phyloP scores from a whole-genome alignment of 306 rosid species.

The Vicia villosa region DNA sequence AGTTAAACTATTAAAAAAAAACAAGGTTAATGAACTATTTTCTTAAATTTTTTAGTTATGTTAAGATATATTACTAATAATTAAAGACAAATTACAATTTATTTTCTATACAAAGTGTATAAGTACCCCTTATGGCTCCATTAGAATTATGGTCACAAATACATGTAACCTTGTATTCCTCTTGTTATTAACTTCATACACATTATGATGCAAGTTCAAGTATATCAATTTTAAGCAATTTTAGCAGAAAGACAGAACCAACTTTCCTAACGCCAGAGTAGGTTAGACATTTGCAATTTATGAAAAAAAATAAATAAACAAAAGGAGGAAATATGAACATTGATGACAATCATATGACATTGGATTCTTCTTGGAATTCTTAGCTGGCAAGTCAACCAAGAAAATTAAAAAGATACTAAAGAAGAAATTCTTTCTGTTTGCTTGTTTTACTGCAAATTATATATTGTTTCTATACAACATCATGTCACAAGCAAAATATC shows the following conservation, averaged over 20 bases:
- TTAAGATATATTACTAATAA: background rate
- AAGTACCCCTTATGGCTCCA: background rate
- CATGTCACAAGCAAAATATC: slow-evolving; percentile 27
- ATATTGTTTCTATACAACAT: slow-evolving; percentile 9
- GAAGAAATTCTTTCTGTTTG: slow-evolving; percentile 4
- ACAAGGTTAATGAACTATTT: too few species aligned
- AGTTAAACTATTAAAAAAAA: too few species aligned
- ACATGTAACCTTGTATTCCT: background rate
- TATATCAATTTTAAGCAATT: background rate
- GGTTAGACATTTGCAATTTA: slow-evolving; percentile 26
- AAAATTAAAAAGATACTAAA: background rate
- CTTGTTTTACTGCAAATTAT: slow-evolving; percentile 23
- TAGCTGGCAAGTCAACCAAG: slow-evolving; percentile 24
- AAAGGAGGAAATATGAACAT: slow-evolving; percentile 6
- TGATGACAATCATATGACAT: slow-evolving; percentile 22
- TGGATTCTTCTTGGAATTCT: slow-evolving; percentile 32
- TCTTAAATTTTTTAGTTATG: too few species aligned
- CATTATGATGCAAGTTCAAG: background rate
- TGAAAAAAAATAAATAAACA: background rate
- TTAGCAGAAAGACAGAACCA: background rate
- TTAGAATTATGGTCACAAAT: background rate
- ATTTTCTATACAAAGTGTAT: background rate
- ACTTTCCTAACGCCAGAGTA: background rate
- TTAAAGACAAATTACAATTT: background rate
- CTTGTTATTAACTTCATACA: background rate